A percentile compares a stretch with the other conserved stretches of the same genome.
phyloP scores from a whole-genome alignment of 2,329 filamentous ascomycete species.

The Xylaria sp. region DNA sequence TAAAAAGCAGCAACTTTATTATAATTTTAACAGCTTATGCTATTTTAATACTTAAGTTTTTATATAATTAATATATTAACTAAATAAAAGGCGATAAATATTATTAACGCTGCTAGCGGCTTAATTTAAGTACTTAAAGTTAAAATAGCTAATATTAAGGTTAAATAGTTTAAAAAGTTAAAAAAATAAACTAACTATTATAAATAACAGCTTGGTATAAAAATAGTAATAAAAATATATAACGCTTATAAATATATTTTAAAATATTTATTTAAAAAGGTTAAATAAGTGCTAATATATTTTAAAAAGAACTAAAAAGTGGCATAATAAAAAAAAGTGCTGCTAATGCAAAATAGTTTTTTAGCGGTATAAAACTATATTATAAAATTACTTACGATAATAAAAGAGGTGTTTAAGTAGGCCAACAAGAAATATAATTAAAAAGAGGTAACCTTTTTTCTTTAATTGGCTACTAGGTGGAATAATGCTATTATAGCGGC shows the following conservation, averaged over 20 bases:
- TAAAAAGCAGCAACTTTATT: not conserved
- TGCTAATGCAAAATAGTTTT: not conserved
- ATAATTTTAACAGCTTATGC: not conserved
- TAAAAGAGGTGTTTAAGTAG: not conserved
- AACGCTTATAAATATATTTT: not conserved
- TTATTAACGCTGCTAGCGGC: not conserved
- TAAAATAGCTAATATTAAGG: not conserved
- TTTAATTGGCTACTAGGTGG: not conserved
- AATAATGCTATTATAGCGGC: not conserved
- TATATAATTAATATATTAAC: not conserved
- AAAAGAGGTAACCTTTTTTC: conserved; percentile 10
- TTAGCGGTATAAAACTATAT: not conserved
- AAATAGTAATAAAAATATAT: not conserved
- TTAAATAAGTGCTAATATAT: not conserved
- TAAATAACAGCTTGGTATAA: not conserved
- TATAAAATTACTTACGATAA: not conserved
- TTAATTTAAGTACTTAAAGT: not conserved
- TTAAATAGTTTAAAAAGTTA: not conserved
- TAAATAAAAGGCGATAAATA: not conserved
- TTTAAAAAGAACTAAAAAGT: not conserved
- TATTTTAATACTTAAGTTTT: not conserved
- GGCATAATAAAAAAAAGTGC: not conserved
- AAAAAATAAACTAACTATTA: not conserved
- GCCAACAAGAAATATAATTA: conserved; percentile 11
- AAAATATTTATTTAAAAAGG: not conserved